These are phyloP conservation scores for Bromus sterilis DNA, from an alignment of 176 grass and related monocot species.

Conservation along the genomic window DNA sequence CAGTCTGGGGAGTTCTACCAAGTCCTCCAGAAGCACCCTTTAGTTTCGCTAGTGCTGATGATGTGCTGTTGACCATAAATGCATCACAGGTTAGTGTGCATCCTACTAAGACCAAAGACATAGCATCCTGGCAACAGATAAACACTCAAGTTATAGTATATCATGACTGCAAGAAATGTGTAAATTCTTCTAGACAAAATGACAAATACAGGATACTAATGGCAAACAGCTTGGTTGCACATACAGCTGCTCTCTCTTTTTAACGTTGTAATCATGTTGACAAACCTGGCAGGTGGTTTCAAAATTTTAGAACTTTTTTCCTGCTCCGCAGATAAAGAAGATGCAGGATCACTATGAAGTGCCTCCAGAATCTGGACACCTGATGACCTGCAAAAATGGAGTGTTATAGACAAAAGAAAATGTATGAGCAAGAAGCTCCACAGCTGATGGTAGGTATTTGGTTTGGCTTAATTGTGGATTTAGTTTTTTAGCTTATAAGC, in stretches of 20 bases:
- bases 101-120: slow-evolving; percentile 22
- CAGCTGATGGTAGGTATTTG: not conserved
- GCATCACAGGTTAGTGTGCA: not conserved
- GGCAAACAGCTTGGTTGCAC: slow-evolving; percentile 21
- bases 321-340: slow-evolving; percentile 81
- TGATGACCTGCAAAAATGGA: slow-evolving; percentile 63
- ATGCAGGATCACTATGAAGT: slow-evolving; percentile 96
- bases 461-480: not conserved
- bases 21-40: slow-evolving; percentile 54
- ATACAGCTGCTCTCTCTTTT: slow-evolving; percentile 25
- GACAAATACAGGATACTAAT: slow-evolving; percentile 18
- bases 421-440: slow-evolving; percentile 8
- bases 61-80: slow-evolving; percentile 46
- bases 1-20: slow-evolving; percentile 51
- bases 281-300: slow-evolving; percentile 72
- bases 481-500: not conserved
- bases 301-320: slow-evolving; percentile 80
- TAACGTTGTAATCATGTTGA: slow-evolving; percentile 16
- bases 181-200: slow-evolving; percentile 26
- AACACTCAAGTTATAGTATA: slow-evolving; percentile 4
- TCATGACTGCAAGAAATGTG: slow-evolving; percentile 3
- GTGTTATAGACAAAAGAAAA: slow-evolving; percentile 42
- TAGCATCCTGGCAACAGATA: slow-evolving; percentile 16
- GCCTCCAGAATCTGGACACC: slow-evolving; percentile 90
- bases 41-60: slow-evolving; percentile 80